Evolutionary conservation across 1,284 basidiomycete genomes (phyloP).

Genomic region (Trametes versicolor): DNA sequence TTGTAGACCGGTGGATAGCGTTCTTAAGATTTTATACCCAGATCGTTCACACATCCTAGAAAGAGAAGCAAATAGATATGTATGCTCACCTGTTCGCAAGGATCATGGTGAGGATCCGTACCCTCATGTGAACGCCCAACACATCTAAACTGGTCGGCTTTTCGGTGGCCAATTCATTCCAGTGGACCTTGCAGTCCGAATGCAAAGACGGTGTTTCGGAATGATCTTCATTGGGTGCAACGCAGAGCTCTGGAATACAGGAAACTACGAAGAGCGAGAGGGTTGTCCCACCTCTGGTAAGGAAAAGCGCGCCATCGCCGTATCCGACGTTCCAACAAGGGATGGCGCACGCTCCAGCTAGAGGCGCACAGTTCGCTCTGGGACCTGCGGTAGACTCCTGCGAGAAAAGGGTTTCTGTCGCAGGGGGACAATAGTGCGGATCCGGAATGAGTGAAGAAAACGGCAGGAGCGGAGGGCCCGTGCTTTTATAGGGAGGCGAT

Average conservation of each 20-base stretch:
- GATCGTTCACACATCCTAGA: too few relatives aligned
- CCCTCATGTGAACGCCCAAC: too few relatives aligned
- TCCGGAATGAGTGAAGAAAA: conserved; percentile 52
- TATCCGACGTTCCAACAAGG: conserved; percentile 36
- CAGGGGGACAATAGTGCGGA: conserved; percentile 65
- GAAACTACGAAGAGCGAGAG: neutral
- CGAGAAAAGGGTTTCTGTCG: conserved; percentile 44
- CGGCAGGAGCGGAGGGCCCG: neutral
- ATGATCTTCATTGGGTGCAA: too few relatives aligned
- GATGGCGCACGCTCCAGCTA: conserved; percentile 56
- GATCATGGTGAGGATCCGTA: too few relatives aligned
- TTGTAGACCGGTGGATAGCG: too few relatives aligned
- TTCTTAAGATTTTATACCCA: too few relatives aligned
- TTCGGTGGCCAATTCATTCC: too few relatives aligned
- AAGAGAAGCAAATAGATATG: too few relatives aligned
- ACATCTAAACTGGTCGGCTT: too few relatives aligned
- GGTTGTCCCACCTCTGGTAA: conserved; percentile 57
- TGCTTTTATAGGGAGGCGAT: conserved; percentile 17
- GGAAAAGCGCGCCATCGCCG: conserved; percentile 57
- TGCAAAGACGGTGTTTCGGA: too few relatives aligned
- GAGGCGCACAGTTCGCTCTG: conserved; percentile 48
- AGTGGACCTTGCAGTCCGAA: too few relatives aligned
- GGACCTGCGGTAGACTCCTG: conserved; percentile 63
- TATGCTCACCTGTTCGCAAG: too few relatives aligned
- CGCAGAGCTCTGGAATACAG: neutral